Evolutionary conservation across 371 early-diverging fungal species (phyloP).

Genomic region (Saksenaea oblongispora): DNA sequence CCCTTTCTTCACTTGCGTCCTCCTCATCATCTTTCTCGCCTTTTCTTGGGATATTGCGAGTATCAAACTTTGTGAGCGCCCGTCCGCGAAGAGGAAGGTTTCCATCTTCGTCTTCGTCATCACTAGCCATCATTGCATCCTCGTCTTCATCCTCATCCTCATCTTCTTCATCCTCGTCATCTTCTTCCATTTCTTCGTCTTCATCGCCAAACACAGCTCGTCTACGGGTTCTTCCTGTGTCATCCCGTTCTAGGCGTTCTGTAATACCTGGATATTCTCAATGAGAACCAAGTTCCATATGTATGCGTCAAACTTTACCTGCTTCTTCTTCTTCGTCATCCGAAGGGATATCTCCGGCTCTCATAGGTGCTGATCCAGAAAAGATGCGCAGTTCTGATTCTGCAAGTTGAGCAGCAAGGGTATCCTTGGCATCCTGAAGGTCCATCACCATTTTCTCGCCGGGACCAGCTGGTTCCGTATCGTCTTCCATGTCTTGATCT

Average conservation of each 20-base stretch:
- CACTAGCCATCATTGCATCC: too few species aligned
- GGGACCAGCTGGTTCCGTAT: slow-evolving; percentile 51
- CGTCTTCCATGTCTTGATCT: slow-evolving; percentile 35
- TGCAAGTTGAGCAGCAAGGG: slow-evolving; percentile 78
- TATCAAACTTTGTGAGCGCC: slow-evolving; percentile 49
- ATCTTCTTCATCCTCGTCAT: slow-evolving; percentile 44
- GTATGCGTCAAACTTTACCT: neutral
- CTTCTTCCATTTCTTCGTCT: slow-evolving; percentile 44
- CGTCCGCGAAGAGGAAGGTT: slow-evolving; percentile 47
- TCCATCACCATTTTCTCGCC: slow-evolving; percentile 93
- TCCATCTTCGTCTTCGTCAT: slow-evolving; percentile 35
- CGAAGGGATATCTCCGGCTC: slow-evolving; percentile 59
- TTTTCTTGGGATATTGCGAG: slow-evolving; percentile 48
- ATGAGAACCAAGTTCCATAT: slow-evolving; percentile 8
- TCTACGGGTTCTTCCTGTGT: slow-evolving; percentile 57
- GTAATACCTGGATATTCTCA: slow-evolving; percentile 4
- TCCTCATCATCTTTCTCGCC: slow-evolving; percentile 46
- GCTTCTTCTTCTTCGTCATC: slow-evolving; percentile 33
- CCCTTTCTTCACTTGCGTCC: slow-evolving; percentile 50
- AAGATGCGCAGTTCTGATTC: slow-evolving; percentile 84
- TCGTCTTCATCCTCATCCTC: slow-evolving; percentile 47
- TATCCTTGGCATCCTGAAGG: slow-evolving; percentile 82
- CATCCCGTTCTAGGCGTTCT: slow-evolving; percentile 46
- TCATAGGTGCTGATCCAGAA: slow-evolving; percentile 71
- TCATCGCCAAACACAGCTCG: slow-evolving; percentile 61